Percentiles rank a stretch among this genome's conserved stretches.
These are phyloP conservation scores for Cercospora sp. DNA, from an alignment of 2,329 filamentous ascomycete genomes.

Conservation along the genomic window DNA sequence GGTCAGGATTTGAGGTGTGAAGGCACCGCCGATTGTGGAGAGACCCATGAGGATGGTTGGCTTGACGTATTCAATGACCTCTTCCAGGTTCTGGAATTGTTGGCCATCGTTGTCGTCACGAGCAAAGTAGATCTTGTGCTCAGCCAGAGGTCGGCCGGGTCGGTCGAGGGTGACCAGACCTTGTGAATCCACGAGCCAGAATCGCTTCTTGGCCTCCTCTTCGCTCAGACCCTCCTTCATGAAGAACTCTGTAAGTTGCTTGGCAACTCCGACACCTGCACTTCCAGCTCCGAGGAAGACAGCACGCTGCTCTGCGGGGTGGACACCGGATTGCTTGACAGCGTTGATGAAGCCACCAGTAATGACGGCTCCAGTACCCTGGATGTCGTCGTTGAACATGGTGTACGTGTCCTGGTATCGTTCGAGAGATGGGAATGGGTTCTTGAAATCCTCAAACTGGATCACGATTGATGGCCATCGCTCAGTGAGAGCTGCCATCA, in stretches of 20 bases:
- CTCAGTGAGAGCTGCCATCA: constrained; percentile 89
- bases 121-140: constrained; percentile 75
- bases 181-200: constrained; percentile 91
- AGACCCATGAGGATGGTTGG: constrained; percentile 93
- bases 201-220: constrained; percentile 82
- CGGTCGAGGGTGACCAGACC: constrained; percentile 91
- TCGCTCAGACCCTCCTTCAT: constrained; percentile 87
- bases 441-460: constrained; percentile 98
- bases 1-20: constrained; percentile 82
- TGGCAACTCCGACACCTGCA: constrained; percentile 94
- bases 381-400: constrained; percentile 98
- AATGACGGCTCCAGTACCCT: constrained; percentile 94
- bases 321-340: constrained; percentile 82
- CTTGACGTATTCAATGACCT: constrained; percentile 92
- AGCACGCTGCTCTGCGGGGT: constrained; percentile 84
- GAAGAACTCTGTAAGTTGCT: constrained; percentile 97
- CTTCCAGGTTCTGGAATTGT: constrained; percentile 75
- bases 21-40: constrained; percentile 90
- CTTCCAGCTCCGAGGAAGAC: constrained; percentile 96
- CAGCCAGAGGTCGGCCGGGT: constrained; percentile 77
- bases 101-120: constrained; percentile 65
- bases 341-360: constrained; percentile 75
- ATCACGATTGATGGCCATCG: constrained; percentile 72
- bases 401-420: constrained; percentile 85
- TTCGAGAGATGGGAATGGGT: constrained; percentile 90